Evolutionary conservation across 192 early-diverging fungal species (phyloP).

Genomic region (Coemansia guatemalensis): DNA sequence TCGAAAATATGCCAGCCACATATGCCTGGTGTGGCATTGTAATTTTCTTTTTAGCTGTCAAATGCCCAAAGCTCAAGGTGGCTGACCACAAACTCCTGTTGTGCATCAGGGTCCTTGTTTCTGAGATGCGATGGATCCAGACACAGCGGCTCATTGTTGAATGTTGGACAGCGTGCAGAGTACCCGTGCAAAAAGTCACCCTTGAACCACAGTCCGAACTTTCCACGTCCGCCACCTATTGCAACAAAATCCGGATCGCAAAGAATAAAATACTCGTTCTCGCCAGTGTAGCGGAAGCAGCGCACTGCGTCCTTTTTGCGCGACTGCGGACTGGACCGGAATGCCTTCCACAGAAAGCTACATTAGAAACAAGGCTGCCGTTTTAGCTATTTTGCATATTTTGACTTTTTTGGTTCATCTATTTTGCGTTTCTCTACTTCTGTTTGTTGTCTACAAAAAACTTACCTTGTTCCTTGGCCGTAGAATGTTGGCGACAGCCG

Average conservation of each 20-base stretch:
- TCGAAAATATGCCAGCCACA: neutral
- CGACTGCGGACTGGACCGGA: slow-evolving; percentile 39
- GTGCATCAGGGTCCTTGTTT: slow-evolving; percentile 37
- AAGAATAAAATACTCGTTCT: slow-evolving; percentile 78
- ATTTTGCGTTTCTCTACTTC: neutral
- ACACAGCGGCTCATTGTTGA: slow-evolving; percentile 70
- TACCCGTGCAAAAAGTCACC: slow-evolving; percentile 68
- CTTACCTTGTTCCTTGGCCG: slow-evolving; percentile 80
- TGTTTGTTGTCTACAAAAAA: neutral
- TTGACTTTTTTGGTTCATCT: neutral
- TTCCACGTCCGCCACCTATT: slow-evolving; percentile 76
- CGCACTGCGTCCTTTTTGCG: slow-evolving; percentile 55
- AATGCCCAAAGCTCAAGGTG: slow-evolving; percentile 54
- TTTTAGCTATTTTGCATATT: slow-evolving; percentile 16
- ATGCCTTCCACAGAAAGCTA: slow-evolving; percentile 72
- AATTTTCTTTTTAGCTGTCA: slow-evolving; percentile 10
- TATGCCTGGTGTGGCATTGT: neutral
- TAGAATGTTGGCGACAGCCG: slow-evolving; percentile 67
- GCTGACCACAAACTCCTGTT: slow-evolving; percentile 50
- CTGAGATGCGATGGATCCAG: slow-evolving; percentile 29
- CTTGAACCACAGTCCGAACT: slow-evolving; percentile 75
- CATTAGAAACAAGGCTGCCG: neutral
- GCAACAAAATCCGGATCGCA: slow-evolving; percentile 74
- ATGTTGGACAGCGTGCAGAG: slow-evolving; percentile 67
- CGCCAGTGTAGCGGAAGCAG: slow-evolving; percentile 70